Evolutionary conservation across 352 stramenopile genomes (phyloP).

Genomic region (Phytophthora melonis): DNA sequence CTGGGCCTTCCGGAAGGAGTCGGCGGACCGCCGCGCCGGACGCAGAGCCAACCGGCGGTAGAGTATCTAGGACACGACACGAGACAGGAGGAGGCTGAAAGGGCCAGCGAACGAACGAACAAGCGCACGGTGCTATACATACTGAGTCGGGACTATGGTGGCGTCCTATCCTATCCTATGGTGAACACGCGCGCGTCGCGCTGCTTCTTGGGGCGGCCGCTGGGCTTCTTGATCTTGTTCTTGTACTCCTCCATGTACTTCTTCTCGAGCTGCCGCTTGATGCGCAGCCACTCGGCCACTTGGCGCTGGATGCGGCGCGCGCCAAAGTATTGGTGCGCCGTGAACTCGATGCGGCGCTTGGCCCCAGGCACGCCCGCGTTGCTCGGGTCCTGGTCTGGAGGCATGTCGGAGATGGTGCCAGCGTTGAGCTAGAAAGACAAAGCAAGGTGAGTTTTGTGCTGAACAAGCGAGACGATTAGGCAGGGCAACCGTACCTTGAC

Average conservation of each 20-base stretch:
- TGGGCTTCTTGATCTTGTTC: constrained; percentile 89
- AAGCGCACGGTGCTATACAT: background rate
- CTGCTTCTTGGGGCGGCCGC: constrained; percentile 76
- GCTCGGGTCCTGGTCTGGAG: constrained; percentile 40
- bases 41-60: constrained; percentile 61
- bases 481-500: constrained; percentile 63
- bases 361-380: constrained; percentile 12
- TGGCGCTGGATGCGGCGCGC: constrained; percentile 65
- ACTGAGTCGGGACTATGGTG: background rate
- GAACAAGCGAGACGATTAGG: background rate
- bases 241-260: constrained; percentile 87
- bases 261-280: constrained; percentile 76
- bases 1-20: constrained; percentile 93
- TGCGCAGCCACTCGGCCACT: constrained; percentile 68
- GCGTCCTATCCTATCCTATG: constrained; percentile 48
- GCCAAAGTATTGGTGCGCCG: constrained; percentile 76
- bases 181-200: constrained; percentile 82
- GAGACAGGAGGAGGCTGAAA: background rate
- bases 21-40: constrained; percentile 37
- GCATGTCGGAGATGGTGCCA: constrained; percentile 57
- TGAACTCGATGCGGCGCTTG: constrained; percentile 64
- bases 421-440: constrained; percentile 35
- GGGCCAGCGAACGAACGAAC: background rate
- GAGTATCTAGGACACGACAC: constrained; percentile 9
- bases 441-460: background rate